Conservation (phyloP, 2,329 filamentous ascomycete species). For the Sporothrix dimorphospora region DNA sequence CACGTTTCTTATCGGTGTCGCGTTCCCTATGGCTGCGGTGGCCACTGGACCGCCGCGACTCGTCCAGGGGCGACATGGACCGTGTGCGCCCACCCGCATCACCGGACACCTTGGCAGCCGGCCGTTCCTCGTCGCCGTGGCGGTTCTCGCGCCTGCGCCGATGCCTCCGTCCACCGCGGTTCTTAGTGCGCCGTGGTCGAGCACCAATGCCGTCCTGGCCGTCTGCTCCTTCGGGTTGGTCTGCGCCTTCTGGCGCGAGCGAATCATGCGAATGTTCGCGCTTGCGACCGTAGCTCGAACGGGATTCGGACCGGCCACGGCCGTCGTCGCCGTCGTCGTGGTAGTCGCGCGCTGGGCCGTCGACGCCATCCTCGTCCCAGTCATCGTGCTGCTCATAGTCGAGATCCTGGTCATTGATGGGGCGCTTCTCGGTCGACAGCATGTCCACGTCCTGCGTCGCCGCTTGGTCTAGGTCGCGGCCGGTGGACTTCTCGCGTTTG, state of each 20-base stretch:
- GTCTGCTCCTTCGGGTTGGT: not conserved
- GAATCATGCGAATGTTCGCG: constrained; percentile 23
- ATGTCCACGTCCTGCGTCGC: not conserved
- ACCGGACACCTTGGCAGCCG: not conserved
- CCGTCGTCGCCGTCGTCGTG: not conserved
- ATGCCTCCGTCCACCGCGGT: constrained; percentile 25
- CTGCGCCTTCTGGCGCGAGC: not conserved
- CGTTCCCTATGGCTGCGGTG: constrained; percentile 30
- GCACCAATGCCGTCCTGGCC: not conserved
- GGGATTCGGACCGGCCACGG: constrained; percentile 21
- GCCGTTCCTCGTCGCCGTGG: not conserved
- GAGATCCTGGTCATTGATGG: constrained; percentile 15
- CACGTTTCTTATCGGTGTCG: constrained; percentile 29
- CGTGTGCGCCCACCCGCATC: constrained; percentile 18
- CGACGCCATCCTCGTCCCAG: constrained; percentile 1
- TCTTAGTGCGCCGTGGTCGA: constrained; percentile 30
- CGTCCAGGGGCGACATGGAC: constrained; percentile 29
- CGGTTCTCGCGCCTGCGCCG: constrained; percentile 21
- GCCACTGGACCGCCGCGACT: constrained; percentile 19
- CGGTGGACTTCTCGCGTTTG: not conserved
- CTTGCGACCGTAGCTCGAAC: constrained; percentile 34
- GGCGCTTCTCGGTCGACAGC: not conserved
- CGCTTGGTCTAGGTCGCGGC: not conserved
- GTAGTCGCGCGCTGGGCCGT: not conserved
- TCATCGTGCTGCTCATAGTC: constrained; percentile 30